A percentile compares a stretch with the other conserved stretches of the same genome.
phyloP scores from a whole-genome alignment of 495 filamentous ascomycete genomes.

The Friedmanniomyces simplex region DNA sequence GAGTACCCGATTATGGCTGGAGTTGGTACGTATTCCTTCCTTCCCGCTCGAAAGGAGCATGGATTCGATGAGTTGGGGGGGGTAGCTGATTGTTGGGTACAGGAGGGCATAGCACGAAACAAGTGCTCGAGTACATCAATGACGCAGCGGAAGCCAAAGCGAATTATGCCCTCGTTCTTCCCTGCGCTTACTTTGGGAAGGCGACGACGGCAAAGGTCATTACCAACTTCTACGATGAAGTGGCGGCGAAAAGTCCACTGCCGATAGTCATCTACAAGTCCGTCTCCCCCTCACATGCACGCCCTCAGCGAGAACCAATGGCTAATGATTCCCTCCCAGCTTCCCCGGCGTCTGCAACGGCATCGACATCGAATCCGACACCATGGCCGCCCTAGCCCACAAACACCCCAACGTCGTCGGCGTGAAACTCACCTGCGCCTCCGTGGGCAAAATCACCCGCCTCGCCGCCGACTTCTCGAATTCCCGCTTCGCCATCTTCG shows the following conservation, averaged over 20 bases:
- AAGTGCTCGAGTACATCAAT: conserved; percentile 47
- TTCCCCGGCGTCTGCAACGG: conserved; percentile 53
- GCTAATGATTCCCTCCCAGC: not conserved
- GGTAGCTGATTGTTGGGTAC: conserved; percentile 8
- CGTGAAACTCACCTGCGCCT: conserved; percentile 60
- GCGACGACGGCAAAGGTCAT: conserved; percentile 48
- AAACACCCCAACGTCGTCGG: conserved; percentile 47
- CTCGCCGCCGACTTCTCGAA: conserved; percentile 44
- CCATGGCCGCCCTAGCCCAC: conserved; percentile 44
- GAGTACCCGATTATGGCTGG: conserved; percentile 24
- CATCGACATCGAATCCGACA: conserved; percentile 55
- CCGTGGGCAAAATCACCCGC: conserved; percentile 55
- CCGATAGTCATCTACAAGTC: conserved; percentile 57
- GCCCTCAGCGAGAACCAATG: too few species aligned
- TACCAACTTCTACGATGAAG: conserved; percentile 48
- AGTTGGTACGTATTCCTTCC: not conserved
- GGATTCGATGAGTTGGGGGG: too few species aligned
- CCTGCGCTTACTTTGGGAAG: conserved; percentile 55
- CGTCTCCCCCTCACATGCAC: conserved; percentile 26
- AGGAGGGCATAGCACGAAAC: conserved; percentile 53
- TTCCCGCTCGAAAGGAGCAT: too few species aligned
- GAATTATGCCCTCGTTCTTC: conserved; percentile 51
- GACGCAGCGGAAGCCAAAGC: conserved; percentile 50
- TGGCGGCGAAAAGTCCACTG: conserved; percentile 41
- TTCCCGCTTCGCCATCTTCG: conserved; percentile 52